Percentiles rank a stretch among this genome's conserved stretches.
Conservation (phyloP, 441 rosid species). For the Manihot esculenta region DNA sequence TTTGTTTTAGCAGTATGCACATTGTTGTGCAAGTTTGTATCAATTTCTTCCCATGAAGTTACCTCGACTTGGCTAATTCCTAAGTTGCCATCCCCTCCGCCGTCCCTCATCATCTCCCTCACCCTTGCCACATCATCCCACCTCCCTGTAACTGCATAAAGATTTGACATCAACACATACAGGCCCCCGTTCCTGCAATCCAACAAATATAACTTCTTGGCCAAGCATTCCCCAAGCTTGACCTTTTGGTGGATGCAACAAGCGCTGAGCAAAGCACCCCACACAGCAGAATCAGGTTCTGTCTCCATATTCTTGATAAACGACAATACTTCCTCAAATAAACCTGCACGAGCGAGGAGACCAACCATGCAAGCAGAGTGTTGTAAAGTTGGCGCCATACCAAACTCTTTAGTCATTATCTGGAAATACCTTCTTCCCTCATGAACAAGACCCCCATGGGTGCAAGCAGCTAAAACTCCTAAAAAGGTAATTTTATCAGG, state of each 20-base stretch:
- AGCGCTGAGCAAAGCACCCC: conserved; percentile 74
- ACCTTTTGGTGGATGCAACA: conserved; percentile 66
- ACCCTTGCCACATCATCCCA: conserved; percentile 73
- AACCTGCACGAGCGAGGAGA: conserved; percentile 61
- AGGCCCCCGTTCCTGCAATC: conserved; percentile 69
- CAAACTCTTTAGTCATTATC: conserved; percentile 55
- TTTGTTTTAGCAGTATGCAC: neutral
- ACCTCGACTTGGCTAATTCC: conserved; percentile 61
- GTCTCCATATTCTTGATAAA: conserved; percentile 45
- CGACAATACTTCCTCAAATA: conserved; percentile 56
- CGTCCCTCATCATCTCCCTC: conserved; percentile 69
- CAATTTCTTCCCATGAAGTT: conserved; percentile 6
- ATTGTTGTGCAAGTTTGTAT: neutral
- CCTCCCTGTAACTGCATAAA: conserved; percentile 63
- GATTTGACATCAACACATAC: conserved; percentile 85
- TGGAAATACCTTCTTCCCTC: conserved; percentile 64
- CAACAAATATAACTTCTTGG: conserved; percentile 66
- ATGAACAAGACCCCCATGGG: conserved; percentile 57
- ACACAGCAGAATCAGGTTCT: conserved; percentile 71
- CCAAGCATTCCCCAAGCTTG: conserved; percentile 70
- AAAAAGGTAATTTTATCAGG: conserved; percentile 80
- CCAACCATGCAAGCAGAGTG: conserved; percentile 73
- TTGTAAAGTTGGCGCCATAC: conserved; percentile 57
- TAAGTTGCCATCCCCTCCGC: conserved; percentile 67
- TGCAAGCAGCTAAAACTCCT: conserved; percentile 71